Base-by-base conservation (phyloP, 768 basidiomycete genomes). In the Naganishia friedmannii region DNA sequence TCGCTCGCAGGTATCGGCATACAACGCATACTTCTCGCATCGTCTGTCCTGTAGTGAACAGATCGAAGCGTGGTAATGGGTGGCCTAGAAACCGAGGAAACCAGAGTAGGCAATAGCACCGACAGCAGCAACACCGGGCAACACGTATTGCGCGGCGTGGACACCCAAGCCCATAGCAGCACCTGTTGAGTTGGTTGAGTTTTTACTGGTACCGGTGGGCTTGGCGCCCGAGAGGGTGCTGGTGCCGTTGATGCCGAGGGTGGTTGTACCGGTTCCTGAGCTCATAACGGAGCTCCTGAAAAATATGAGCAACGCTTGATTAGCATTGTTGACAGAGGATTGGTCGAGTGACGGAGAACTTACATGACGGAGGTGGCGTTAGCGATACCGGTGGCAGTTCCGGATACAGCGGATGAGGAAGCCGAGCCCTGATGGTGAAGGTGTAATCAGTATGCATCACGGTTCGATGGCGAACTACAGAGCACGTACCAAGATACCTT, bases 91-190 rank as follows among this genome's bases (percentile, higher is more conserved):
- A 31, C 57, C 57, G 37, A 58, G 21, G 34, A 58, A 21, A 58
- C 57, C 57, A 23, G 57, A 58, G n/a, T 58, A 58, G 9, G 29
- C 57, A 17, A 58, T 37, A 1, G 57, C 57, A 37, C 57, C 57
- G 34, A 58, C 39, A 8, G 57, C 57, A n/a, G 57, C 57, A 17
- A 58, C 57, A 39, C 57, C 57, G n/a, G 57, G 57, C 3, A 58
- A 26, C 26, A 58, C 26, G 21, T 42, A 42, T 42, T 42, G 42
- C 42, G 42, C 42, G 15, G 42, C 42, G 15, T 58, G 57, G 39
- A 58, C 34, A 28, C 57, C 57, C 57, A 58, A 9, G 39, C 34
- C 39, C 57, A 37, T 37, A n/a, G 57, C n/a, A n/a, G n/a, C n/a
- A n/a, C n/a, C 57, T 8, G 21, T 26, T n/a, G 21, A 37, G 19